Percentiles rank a stretch among this genome's conserved stretches.
Evolutionary conservation across 352 stramenopile species (phyloP).

Genomic region (Phytophthora colocasiae): DNA sequence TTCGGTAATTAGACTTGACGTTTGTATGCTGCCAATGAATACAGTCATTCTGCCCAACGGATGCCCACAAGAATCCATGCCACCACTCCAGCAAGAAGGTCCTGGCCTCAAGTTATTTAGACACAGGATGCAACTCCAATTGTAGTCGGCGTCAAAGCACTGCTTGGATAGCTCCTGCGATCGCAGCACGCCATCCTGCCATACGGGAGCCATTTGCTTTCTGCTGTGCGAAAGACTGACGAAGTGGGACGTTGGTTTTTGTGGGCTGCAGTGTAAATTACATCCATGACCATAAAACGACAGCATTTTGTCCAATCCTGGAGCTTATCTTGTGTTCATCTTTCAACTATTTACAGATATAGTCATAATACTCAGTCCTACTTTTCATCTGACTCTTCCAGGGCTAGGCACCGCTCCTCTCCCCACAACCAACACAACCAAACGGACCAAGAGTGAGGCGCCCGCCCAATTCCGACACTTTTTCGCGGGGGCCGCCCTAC

Average conservation of each 20-base stretch:
- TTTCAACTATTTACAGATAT: slow-evolving; percentile 11
- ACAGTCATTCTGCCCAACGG: slow-evolving; percentile 2
- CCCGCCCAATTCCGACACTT: neutral
- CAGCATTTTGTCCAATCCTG: neutral
- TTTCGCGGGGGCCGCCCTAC: neutral
- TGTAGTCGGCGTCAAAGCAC: neutral
- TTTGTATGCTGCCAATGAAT: slow-evolving; percentile 9
- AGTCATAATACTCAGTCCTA: slow-evolving; percentile 14
- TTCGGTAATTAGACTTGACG: slow-evolving; percentile 18
- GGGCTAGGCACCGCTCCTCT: slow-evolving; percentile 25
- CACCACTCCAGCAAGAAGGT: neutral
- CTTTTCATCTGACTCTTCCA: slow-evolving; percentile 32
- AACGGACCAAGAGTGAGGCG: slow-evolving; percentile 11
- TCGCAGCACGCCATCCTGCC: slow-evolving; percentile 26
- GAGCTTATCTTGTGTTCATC: neutral
- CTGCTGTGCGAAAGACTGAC: slow-evolving; percentile 31
- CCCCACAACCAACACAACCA: slow-evolving; percentile 26
- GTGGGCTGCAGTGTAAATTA: slow-evolving; percentile 13
- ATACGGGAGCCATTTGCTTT: slow-evolving; percentile 31
- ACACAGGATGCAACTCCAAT: neutral
- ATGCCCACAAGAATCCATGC: neutral
- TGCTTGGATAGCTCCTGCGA: slow-evolving; percentile 12
- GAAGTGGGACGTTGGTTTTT: slow-evolving; percentile 10
- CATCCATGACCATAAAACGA: neutral
- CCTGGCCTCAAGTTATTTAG: neutral